Evolutionary conservation across 495 filamentous ascomycete genomes (phyloP).

Genomic region (Trypethelium eluteriae): DNA sequence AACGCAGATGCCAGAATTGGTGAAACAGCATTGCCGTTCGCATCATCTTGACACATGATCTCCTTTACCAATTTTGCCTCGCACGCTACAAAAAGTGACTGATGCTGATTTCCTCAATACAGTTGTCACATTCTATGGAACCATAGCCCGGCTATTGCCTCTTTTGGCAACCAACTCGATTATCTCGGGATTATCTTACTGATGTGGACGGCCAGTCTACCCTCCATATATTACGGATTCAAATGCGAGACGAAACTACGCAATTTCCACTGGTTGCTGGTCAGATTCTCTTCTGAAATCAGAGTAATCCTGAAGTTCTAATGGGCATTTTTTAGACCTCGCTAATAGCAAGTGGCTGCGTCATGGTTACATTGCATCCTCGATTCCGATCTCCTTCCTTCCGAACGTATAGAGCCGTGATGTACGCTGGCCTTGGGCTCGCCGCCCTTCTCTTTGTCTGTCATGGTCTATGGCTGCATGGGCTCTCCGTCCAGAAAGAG

Average conservation of each 20-base stretch:
- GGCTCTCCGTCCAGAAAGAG: slow-evolving; percentile 33
- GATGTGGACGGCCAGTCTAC: slow-evolving; percentile 48
- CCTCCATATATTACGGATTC: slow-evolving; percentile 48
- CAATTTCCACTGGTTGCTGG: slow-evolving; percentile 35
- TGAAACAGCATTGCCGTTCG: slow-evolving; percentile 23
- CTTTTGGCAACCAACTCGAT: slow-evolving; percentile 43
- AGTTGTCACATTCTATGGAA: slow-evolving; percentile 46
- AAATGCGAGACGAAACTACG: slow-evolving; percentile 35
- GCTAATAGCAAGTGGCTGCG: slow-evolving; percentile 25
- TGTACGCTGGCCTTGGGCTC: slow-evolving; percentile 42
- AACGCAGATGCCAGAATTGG: not conserved
- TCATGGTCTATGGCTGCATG: slow-evolving; percentile 38
- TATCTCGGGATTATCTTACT: slow-evolving; percentile 47
- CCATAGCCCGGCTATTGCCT: slow-evolving; percentile 37
- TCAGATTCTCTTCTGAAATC: too few relatives aligned
- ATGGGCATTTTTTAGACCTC: too few relatives aligned
- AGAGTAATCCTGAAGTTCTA: too few relatives aligned
- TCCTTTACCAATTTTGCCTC: too few relatives aligned
- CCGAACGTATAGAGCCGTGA: slow-evolving; percentile 32
- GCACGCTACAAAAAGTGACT: too few relatives aligned
- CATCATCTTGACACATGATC: too few relatives aligned
- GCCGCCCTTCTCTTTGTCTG: slow-evolving; percentile 39
- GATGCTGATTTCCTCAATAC: too few relatives aligned
- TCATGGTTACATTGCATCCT: slow-evolving; percentile 35
- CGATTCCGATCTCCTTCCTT: slow-evolving; percentile 35